A percentile compares a stretch with the other conserved stretches of the same genome.
Conservation (phyloP, 2,329 filamentous ascomycete genomes). For the Cadophora sp. region DNA sequence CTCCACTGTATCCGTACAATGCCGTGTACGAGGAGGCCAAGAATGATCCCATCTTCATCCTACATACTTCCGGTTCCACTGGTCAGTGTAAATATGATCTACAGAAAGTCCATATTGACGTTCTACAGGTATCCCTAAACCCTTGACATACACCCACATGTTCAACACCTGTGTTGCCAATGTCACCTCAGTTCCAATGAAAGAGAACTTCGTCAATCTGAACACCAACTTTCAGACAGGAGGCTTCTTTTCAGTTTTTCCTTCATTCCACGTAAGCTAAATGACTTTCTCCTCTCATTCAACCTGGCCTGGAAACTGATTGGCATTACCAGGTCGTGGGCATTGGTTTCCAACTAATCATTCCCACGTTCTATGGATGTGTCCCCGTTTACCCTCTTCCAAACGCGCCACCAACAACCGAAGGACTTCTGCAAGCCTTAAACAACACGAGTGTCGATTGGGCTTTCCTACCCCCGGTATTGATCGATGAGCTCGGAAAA, state of each 20-base stretch:
- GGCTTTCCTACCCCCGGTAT: slow-evolving; percentile 19
- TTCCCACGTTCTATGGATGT: slow-evolving; percentile 15
- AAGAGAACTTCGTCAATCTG: slow-evolving; percentile 4
- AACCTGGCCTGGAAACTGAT: background rate
- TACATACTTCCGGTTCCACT: slow-evolving; percentile 16
- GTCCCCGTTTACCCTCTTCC: slow-evolving; percentile 8
- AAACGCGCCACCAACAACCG: background rate
- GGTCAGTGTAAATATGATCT: background rate
- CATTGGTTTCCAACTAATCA: slow-evolving; percentile 11
- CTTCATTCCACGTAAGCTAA: slow-evolving; percentile 8
- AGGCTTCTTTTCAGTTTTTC: slow-evolving; percentile 12
- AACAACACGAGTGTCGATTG: slow-evolving; percentile 16
- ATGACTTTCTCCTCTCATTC: no score
- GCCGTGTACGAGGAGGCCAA: background rate
- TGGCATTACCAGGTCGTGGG: background rate
- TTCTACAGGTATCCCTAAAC: slow-evolving; percentile 2
- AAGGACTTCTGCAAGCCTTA: slow-evolving; percentile 10
- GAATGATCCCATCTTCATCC: slow-evolving; percentile 9
- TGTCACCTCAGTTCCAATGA: slow-evolving; percentile 9
- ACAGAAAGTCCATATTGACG: no score
- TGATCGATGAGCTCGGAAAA: slow-evolving; percentile 20
- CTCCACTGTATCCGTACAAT: slow-evolving; percentile 1
- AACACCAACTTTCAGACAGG: slow-evolving; percentile 13
- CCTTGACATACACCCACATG: slow-evolving; percentile 11
- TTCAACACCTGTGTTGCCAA: slow-evolving; percentile 15